Evolutionary conservation across 1,139 yeast genomes (phyloP).

Genomic region (Kurtzmaniella quercitrusa): DNA sequence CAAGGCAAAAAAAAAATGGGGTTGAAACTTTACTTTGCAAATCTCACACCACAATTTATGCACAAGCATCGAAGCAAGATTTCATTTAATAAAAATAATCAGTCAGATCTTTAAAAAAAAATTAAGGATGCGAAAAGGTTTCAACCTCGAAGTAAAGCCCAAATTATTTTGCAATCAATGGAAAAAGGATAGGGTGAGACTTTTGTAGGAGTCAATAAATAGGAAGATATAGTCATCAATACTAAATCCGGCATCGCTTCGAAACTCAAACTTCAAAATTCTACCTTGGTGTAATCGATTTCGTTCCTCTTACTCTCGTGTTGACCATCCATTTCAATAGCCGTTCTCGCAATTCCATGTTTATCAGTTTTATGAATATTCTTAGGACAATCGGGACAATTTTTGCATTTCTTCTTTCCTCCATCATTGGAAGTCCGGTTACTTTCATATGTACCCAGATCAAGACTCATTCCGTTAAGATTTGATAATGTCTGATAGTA

Average conservation of each 20-base stretch:
- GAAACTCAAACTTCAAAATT: constrained; percentile 3
- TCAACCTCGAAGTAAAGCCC: no score
- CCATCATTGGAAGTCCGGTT: constrained; percentile 14
- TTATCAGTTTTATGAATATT: constrained; percentile 9
- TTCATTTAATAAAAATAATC: not conserved
- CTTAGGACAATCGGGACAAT: constrained; percentile 27
- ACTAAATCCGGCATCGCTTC: no score
- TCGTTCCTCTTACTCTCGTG: constrained; percentile 10
- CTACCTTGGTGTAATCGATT: constrained; percentile 17
- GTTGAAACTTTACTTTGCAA: no score
- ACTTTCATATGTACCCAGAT: not conserved
- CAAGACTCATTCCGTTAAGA: not conserved
- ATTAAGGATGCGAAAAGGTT: no score
- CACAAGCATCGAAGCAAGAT: not conserved
- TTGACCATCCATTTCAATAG: constrained; percentile 9
- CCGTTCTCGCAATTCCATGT: constrained; percentile 7
- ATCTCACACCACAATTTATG: not conserved
- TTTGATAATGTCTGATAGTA: not conserved
- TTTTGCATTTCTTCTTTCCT: constrained; percentile 20
- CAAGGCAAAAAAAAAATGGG: not conserved
- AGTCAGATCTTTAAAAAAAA: not conserved
- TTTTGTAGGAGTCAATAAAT: no score
- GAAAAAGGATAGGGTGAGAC: no score
- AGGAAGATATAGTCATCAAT: not conserved
- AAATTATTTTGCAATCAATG: no score